phyloP scores from a whole-genome alignment of 352 stramenopile genomes.

The Blastocystis sp. region DNA sequence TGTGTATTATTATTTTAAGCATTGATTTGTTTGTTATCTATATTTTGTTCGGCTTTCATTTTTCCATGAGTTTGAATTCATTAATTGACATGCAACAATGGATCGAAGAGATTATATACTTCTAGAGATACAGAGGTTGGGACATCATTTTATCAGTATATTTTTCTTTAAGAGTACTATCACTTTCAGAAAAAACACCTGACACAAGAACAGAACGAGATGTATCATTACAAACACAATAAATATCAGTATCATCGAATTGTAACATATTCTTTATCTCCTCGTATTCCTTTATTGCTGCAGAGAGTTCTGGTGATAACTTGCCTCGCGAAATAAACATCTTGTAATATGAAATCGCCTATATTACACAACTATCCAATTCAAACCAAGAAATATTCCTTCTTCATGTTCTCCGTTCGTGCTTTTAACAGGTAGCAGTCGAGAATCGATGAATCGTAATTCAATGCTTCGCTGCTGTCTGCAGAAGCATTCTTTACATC shows the following conservation, averaged over 20 bases:
- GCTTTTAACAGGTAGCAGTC: conserved; percentile 45
- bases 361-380: background rate
- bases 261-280: background rate
- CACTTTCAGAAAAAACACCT: too few relatives aligned
- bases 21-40: background rate
- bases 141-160: too few relatives aligned
- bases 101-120: too few relatives aligned
- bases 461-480: conserved; percentile 35
- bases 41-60: background rate
- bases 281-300: conserved; percentile 18
- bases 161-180: background rate
- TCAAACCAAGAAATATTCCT: background rate
- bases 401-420: background rate
- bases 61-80: too few relatives aligned
- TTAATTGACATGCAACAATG: too few relatives aligned
- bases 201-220: background rate
- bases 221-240: background rate
- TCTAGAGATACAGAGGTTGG: too few relatives aligned
- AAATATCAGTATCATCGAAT: background rate
- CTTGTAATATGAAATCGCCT: conserved; percentile 1
- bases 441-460: background rate
- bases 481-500: background rate
- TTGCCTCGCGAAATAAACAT: background rate
- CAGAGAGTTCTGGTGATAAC: background rate
- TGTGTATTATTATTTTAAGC: too few relatives aligned